Evolutionary conservation across 768 basidiomycete species (phyloP).

Genomic region (Amanita fuliginea): DNA sequence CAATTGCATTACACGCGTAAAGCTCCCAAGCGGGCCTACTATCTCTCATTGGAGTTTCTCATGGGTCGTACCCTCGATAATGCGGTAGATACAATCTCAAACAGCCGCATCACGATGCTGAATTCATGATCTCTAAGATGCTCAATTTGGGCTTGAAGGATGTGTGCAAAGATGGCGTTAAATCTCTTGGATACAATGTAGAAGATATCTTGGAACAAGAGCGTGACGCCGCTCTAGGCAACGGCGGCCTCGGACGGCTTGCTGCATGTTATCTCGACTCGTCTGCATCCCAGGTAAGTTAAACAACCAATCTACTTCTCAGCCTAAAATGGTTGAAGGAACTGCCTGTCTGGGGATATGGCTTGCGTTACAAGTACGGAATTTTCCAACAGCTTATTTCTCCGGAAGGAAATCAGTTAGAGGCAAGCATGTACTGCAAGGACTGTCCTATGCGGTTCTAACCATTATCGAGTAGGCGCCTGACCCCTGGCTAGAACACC

Average conservation of each 20-base stretch:
- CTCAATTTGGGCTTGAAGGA: conserved; percentile 84
- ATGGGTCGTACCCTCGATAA: conserved; percentile 76
- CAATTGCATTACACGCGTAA: conserved; percentile 71
- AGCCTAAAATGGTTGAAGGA: conserved; percentile 27
- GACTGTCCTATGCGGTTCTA: background rate
- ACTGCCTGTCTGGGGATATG: conserved; percentile 94
- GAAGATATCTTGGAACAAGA: conserved; percentile 84
- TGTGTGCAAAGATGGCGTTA: conserved; percentile 53
- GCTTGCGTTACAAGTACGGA: conserved; percentile 85
- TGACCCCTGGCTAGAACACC: conserved; percentile 84
- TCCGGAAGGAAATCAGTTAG: conserved; percentile 72
- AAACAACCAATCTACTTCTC: conserved; percentile 47
- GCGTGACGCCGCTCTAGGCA: conserved; percentile 90
- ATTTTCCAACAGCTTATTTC: conserved; percentile 94
- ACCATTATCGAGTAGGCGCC: conserved; percentile 41
- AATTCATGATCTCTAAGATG: conserved; percentile 29
- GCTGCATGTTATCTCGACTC: conserved; percentile 97
- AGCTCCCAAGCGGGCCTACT: conserved; percentile 85
- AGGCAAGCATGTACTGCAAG: conserved; percentile 23
- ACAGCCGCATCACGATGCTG: conserved; percentile 12
- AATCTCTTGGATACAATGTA: conserved; percentile 79
- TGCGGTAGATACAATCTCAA: conserved; percentile 25
- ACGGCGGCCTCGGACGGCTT: conserved; percentile 90
- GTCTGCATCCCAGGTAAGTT: conserved; percentile 71
- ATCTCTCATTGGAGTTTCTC: conserved; percentile 89